Base-by-base conservation (phyloP, 805 yeast species). In the Lipomyces chichibuensis region DNA sequence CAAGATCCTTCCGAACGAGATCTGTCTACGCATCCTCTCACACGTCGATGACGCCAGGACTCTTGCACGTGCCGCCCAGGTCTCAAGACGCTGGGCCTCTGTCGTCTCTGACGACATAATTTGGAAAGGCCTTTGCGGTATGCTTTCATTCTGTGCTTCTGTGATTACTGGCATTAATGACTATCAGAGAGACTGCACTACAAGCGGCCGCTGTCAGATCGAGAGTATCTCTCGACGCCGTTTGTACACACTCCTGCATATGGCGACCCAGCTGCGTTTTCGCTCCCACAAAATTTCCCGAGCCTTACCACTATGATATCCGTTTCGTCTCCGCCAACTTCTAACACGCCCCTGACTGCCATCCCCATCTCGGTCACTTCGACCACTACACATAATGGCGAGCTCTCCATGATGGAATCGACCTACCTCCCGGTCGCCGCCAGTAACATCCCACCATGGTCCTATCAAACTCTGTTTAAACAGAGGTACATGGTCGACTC, bases 41-140 rank as follows among this genome's bases (percentile, higher is more conserved):
- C 92, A 90, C 77, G 79, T 94, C 71, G 97, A 91, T 75, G 95
- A 97, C 66, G 81, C 83, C 78, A 86, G 86, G 66, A 89, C 97
- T 11, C 82, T 94, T 55, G 94, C 98, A 74, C 89, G 89, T 69
- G 97, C 98, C 0, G 94, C 97, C 0, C 96, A 90, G 75, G 98
- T 94, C 1, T 90, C 94, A 35, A 85, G 87, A 64, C 87, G 86
- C 62, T 94, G 99, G 99, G 77, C 79, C 61, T 68, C 75, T 39
- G 70, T 80, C 25, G 75, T 81, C 33, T 70, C 77, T 60, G 83
- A 81, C 71, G 83, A 80, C 72, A 72, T 72, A 39, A 79, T 79
- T n/a, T 80, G 83, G 83, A 79, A 78, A 62, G 76, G 69, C 51
- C 73, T 80, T 59, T 80, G 82, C 70, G 72, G 75, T 49, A 74